phyloP scores from a whole-genome alignment of 768 basidiomycete genomes.

The Mycena kentingensis region DNA sequence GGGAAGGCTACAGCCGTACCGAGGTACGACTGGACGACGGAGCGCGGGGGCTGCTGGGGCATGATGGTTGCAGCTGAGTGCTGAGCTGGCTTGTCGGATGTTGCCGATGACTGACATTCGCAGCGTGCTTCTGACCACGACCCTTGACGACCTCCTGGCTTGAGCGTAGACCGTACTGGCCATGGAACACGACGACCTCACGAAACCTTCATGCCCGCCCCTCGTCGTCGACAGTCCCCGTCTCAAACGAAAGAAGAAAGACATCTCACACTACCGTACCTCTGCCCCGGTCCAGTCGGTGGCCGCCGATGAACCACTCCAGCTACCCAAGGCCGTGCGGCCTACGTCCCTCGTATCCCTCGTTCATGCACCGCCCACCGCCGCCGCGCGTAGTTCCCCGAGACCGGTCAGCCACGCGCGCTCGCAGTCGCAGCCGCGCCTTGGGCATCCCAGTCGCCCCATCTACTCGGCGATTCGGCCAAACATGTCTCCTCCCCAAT shows the following conservation, averaged over 20 bases:
- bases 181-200: constrained; percentile 15
- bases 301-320: not conserved
- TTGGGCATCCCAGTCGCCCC: constrained; percentile 55
- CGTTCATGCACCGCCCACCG: not conserved
- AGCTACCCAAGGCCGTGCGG: too few species aligned
- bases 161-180: constrained; percentile 7
- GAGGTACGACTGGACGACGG: constrained; percentile 48
- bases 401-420: constrained; percentile 19
- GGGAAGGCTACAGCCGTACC: constrained; percentile 26
- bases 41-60: constrained; percentile 15
- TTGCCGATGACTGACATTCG: too few species aligned
- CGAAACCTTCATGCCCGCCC: constrained; percentile 21
- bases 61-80: constrained; percentile 11
- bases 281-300: constrained; percentile 19
- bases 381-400: constrained; percentile 20
- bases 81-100: too few species aligned
- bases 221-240: constrained; percentile 1
- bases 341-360: constrained; percentile 18
- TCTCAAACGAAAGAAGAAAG: constrained; percentile 14
- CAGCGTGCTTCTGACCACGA: not conserved
- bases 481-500: too few species aligned
- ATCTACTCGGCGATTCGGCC: constrained; percentile 57
- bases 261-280: constrained; percentile 16
- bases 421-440: constrained; percentile 34
- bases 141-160: constrained; percentile 7